Evolutionary conservation across 1,139 yeast species (phyloP).

Genomic region (Suhomyces bolitotheri): DNA sequence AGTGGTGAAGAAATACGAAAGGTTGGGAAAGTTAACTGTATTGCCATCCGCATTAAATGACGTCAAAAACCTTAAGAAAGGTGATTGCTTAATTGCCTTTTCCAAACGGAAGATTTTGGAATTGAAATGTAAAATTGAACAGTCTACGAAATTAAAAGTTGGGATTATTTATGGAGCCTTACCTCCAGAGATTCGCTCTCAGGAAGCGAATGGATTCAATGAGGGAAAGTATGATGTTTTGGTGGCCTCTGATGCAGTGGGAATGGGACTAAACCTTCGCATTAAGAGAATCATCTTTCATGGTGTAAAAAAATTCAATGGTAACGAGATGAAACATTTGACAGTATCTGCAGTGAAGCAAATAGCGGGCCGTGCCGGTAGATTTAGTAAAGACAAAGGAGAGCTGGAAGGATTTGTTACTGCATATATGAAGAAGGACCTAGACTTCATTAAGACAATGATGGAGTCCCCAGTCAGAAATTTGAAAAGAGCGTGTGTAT

Average conservation of each 20-base stretch:
- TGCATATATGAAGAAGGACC: slow-evolving; percentile 47
- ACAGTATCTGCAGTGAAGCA: slow-evolving; percentile 76
- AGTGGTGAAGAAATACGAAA: slow-evolving; percentile 62
- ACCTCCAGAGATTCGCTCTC: slow-evolving; percentile 91
- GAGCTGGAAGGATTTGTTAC: slow-evolving; percentile 62
- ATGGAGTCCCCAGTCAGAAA: slow-evolving; percentile 49
- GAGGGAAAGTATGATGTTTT: slow-evolving; percentile 71
- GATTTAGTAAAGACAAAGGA: slow-evolving; percentile 49
- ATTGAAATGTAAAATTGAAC: slow-evolving; percentile 65
- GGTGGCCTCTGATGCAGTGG: slow-evolving; percentile 96
- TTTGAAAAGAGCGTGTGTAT: slow-evolving; percentile 56
- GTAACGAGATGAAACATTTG: slow-evolving; percentile 48
- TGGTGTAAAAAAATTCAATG: slow-evolving; percentile 69
- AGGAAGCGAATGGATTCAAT: slow-evolving; percentile 80
- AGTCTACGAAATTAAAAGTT: slow-evolving; percentile 60
- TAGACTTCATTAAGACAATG: slow-evolving; percentile 43
- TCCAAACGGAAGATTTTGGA: slow-evolving; percentile 70
- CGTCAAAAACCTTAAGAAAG: slow-evolving; percentile 48
- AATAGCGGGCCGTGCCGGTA: slow-evolving; percentile 96
- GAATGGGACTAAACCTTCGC: slow-evolving; percentile 91
- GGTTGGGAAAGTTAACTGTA: slow-evolving; percentile 72
- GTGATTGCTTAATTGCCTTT: slow-evolving; percentile 91
- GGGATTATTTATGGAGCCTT: slow-evolving; percentile 94
- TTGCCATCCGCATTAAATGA: slow-evolving; percentile 40
- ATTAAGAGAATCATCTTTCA: slow-evolving; percentile 80